Base-by-base conservation (phyloP, 805 yeast species). In the Saturnispora zaruensis region DNA sequence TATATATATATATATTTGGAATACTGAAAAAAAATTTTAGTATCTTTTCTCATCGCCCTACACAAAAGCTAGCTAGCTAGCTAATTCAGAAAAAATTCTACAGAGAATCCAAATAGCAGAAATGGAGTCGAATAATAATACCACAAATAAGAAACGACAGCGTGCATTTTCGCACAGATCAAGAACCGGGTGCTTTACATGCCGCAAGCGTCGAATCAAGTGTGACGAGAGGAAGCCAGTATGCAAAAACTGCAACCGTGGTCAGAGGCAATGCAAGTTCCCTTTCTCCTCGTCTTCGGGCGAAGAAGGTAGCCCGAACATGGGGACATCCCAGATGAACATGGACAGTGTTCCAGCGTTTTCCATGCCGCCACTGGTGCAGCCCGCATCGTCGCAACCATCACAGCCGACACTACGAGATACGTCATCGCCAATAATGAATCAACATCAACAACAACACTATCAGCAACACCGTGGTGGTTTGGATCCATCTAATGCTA, bases 161-260 rank as follows among this genome's bases (percentile, higher is more conserved):
- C 62, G 77, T 44, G 70, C 73, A 53, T 72, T 78, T 53, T 75
- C 80, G 58, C 68, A 82, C 43, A 69, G 90, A 46, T 84, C 89
- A 2, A 70, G 85, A 58, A 82, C 89, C 0, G 91, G 91, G 2
- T 84, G 90, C 62, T 64, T 82, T 50, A 84, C 90, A 1, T 84
- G 90, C 61, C 72, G 89, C 32, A 76, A 79, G 59, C 67, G 89
- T 53, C 69, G 89, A 42, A 81, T 83, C 59, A 83, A 83, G 66
- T 84, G 90, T 64, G 90, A 84, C 64, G 90, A 84, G 66, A 64
- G 81, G 45, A 82, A 79, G 57, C 88, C 89, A 1, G 70, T 74
- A 50, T 84, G 90, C 61, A 71, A 69, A 57, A 83, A 84, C 59
- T 84, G 90, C 61, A 81, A 78, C 56, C 74, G 82, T 50, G 71